Conservation (phyloP, 1,284 basidiomycete genomes). For the Tremellales sp. region DNA sequence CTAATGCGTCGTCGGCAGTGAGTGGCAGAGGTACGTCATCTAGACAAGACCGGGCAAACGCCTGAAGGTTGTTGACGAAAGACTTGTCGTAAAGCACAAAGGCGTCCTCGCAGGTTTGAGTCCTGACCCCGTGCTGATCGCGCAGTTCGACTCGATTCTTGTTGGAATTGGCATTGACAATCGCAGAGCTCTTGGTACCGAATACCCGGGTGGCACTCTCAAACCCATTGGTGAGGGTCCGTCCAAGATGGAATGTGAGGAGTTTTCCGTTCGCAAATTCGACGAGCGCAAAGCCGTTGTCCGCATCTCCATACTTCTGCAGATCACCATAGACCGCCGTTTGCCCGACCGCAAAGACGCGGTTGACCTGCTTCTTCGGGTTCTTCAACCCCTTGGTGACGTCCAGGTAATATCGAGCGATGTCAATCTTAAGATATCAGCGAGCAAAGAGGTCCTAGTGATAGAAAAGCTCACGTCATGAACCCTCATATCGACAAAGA, state of each 20-base stretch:
- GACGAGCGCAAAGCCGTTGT: constrained; percentile 20
- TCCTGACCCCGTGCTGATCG: constrained; percentile 30
- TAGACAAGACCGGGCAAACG: no score
- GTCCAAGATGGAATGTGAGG: constrained; percentile 14
- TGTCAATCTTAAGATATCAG: constrained; percentile 7
- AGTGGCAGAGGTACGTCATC: constrained; percentile 1
- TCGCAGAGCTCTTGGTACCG: background rate
- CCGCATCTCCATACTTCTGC: constrained; percentile 14
- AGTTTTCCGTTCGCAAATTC: constrained; percentile 16
- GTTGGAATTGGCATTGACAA: constrained; percentile 12
- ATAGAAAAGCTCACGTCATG: constrained; percentile 1
- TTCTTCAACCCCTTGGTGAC: constrained; percentile 3
- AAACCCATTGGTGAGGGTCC: constrained; percentile 2
- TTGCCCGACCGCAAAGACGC: constrained; percentile 19
- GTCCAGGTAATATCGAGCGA: constrained; percentile 4
- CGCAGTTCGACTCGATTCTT: constrained; percentile 26
- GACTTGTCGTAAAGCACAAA: constrained; percentile 2
- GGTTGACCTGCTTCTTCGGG: constrained; percentile 9
- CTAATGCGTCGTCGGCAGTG: constrained; percentile 1
- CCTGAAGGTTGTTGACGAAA: background rate
- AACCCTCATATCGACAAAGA: constrained; percentile 12
- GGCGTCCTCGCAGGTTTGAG: constrained; percentile 12
- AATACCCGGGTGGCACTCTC: background rate
- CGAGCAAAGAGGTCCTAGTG: background rate
- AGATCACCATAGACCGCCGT: constrained; percentile 20